These are phyloP conservation scores for Hirsutella thompsonii DNA, from an alignment of 2,329 filamentous ascomycete species.

Conservation along the genomic window DNA sequence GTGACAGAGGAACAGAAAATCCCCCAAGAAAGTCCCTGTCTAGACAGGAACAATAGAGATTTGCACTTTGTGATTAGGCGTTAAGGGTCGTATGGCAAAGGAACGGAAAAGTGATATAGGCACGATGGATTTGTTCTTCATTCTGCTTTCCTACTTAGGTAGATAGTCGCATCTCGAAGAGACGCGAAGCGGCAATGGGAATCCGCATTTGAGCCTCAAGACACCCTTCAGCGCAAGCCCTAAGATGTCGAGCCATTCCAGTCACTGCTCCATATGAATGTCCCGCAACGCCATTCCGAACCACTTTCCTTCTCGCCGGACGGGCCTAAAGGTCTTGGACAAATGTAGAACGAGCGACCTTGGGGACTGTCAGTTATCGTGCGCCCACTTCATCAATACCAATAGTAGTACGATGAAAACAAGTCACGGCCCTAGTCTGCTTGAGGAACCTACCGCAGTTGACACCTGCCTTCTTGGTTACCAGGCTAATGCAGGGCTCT, in stretches of 20 bases:
- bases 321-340: conserved; percentile 63
- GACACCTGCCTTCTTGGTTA: conserved; percentile 79
- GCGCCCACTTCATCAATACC: background rate
- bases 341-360: conserved; percentile 53
- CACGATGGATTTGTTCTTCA: too few species aligned
- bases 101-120: too few species aligned
- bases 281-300: conserved; percentile 77
- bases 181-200: background rate
- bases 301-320: conserved; percentile 73
- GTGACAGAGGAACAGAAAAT: too few species aligned
- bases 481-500: conserved; percentile 71
- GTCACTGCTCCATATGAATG: conserved; percentile 62
- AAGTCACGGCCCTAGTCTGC: background rate
- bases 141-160: too few species aligned
- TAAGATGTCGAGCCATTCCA: conserved; percentile 26
- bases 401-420: background rate
- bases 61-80: too few species aligned
- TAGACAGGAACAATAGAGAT: too few species aligned
- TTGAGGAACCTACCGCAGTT: conserved; percentile 51
- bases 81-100: too few species aligned
- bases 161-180: background rate
- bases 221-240: background rate
- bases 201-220: background rate
- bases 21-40: too few species aligned
- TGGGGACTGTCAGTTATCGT: background rate